Conservation (phyloP, 1,139 yeast genomes). For the Yamadazyma aaseri region DNA sequence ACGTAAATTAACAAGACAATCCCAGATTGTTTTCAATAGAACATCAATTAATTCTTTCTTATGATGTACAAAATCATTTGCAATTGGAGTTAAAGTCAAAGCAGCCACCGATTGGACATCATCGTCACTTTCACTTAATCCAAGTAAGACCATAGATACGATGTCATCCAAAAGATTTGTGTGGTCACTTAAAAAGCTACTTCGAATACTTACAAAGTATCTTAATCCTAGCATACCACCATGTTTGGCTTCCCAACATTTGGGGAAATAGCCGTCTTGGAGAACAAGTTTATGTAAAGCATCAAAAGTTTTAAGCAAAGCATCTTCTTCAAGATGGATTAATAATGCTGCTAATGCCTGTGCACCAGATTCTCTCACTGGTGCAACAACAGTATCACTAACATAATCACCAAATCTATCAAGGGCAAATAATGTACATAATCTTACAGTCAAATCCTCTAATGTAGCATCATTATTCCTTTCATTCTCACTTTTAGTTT, state of each 20-base stretch:
- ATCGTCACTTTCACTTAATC: conserved; percentile 81
- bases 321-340: conserved; percentile 59
- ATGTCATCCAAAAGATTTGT: conserved; percentile 67
- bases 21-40: conserved; percentile 81
- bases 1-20: conserved; percentile 74
- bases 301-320: conserved; percentile 59
- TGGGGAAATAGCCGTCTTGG: conserved; percentile 49
- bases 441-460: conserved; percentile 84
- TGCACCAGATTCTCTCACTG: conserved; percentile 95
- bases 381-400: conserved; percentile 97
- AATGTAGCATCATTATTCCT: conserved; percentile 64
- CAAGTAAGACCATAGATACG: conserved; percentile 82
- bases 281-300: conserved; percentile 68
- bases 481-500: conserved; percentile 60
- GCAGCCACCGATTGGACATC: conserved; percentile 98
- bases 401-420: conserved; percentile 98
- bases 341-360: conserved; percentile 90
- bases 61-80: conserved; percentile 73
- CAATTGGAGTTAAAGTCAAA: conserved; percentile 86
- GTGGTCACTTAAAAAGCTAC: conserved; percentile 64
- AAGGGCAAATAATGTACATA: conserved; percentile 83
- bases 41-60: conserved; percentile 60
- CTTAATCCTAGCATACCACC: conserved; percentile 96
- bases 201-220: conserved; percentile 87
- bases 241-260: conserved; percentile 95